A percentile compares a stretch with the other conserved stretches of the same genome.
Evolutionary conservation across 306 rosid genomes (phyloP).

Genomic region (Vigna hirtella): DNA sequence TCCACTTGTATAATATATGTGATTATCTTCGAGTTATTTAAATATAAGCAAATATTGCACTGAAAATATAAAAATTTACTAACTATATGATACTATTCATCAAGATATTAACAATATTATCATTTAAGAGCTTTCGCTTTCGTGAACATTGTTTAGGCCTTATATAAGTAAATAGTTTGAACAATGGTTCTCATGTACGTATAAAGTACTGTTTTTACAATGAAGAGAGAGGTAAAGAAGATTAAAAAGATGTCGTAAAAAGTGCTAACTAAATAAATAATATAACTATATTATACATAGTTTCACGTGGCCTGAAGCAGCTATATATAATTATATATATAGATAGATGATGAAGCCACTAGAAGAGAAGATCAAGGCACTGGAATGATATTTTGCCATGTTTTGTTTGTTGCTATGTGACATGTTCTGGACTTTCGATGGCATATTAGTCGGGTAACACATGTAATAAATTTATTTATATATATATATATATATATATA

Average conservation of each 20-base stretch:
- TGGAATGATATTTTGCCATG: not conserved
- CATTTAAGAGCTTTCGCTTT: not conserved
- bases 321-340: not conserved
- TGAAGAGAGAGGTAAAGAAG: not conserved
- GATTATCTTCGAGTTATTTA: not conserved
- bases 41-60: not conserved
- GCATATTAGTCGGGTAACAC: conserved; percentile 37
- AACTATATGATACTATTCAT: not conserved
- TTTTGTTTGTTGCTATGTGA: conserved; percentile 11
- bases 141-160: not conserved
- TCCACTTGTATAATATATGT: not conserved
- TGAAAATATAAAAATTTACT: not conserved
- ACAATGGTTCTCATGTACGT: not conserved
- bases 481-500: too few relatives aligned
- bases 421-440: conserved; percentile 1
- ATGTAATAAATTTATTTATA: conserved; percentile 16
- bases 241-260: not conserved
- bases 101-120: not conserved
- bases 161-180: not conserved
- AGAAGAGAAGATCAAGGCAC: not conserved
- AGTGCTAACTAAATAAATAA: not conserved
- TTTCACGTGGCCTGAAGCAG: conserved; percentile 19
- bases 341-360: not conserved
- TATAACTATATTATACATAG: not conserved
- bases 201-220: not conserved